These are phyloP conservation scores for Mycocentrospora acerina DNA, from an alignment of 2,329 filamentous ascomycete species.

Conservation along the genomic window DNA sequence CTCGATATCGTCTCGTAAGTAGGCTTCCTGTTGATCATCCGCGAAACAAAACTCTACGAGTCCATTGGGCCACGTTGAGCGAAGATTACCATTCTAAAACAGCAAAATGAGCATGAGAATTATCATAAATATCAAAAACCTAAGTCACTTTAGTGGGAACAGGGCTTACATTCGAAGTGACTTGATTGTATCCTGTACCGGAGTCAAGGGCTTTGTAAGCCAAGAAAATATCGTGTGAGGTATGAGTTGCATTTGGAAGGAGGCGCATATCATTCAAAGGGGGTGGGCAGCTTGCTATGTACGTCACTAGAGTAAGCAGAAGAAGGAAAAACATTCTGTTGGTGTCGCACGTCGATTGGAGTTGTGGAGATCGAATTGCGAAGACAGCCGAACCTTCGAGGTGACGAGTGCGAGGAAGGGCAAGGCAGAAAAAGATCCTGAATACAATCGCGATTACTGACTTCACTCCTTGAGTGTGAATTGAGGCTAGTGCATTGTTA, in stretches of 20 bases:
- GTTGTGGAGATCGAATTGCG: no score
- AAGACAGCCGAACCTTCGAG: no score
- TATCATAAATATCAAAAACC: neutral
- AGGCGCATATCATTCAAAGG: conserved; percentile 1
- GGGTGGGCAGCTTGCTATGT: conserved; percentile 1
- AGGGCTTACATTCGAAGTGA: neutral
- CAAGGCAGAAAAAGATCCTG: no score
- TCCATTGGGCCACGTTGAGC: conserved; percentile 3
- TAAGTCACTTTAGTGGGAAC: neutral
- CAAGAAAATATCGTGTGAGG: neutral
- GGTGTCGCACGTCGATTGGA: no score
- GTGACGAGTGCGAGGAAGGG: no score
- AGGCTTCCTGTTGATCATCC: neutral
- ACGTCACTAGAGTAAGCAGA: neutral
- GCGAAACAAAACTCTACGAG: conserved; percentile 2
- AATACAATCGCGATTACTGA: no score
- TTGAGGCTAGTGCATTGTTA: no score
- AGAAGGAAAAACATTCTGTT: conserved; percentile 1
- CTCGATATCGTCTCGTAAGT: conserved; percentile 2
- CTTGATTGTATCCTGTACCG: neutral
- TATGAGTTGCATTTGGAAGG: conserved; percentile 1
- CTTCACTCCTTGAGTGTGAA: no score
- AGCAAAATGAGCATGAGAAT: neutral
- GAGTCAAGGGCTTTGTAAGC: no score
- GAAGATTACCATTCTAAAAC: conserved; percentile 1